Evolutionary conservation across 2,329 filamentous ascomycete species (phyloP), one percentile per base, ranked within the genome.

Genomic region (Colletotrichum phormii): DNA sequence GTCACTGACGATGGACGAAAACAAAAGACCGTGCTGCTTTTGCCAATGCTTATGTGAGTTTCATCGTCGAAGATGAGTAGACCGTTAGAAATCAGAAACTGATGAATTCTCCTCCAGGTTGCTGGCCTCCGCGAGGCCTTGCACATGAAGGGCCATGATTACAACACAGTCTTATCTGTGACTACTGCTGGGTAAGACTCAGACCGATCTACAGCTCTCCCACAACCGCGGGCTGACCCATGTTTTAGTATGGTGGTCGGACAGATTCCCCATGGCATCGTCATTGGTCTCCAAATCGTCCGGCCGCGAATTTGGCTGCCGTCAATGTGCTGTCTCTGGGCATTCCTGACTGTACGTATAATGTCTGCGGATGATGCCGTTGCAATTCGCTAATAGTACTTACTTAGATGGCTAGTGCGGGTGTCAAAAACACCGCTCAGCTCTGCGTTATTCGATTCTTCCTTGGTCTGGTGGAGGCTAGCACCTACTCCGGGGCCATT

Each of bases 91-190:
- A 9, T 0, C 1, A n/a, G 4, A 12, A 6, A 15, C 55, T 67
- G 13, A 67, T 31, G 33, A 0, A 18, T 13, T 13, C 2, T 1
- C 46, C 0, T 0, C 26, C n/a, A 75, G 71, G 67, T 92, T 15
- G 90, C 89, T 6, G 89, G 89, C 0, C 81, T 92, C 6, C 86
- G 89, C 64, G 84, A 84, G 42, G 89, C 91, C 55, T 84, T 93
- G 5, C 76, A 83, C 0, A 79, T 93, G 53, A 80, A 77, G 5
- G 86, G 87, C 24, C 89, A 91, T 75, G 89, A 92, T 75, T 93
- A 91, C 82, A 93, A 93, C 72, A 80, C 82, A 8, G 83, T 92
- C 0, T 83, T 93, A 1, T 90, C 89, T 4, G 78, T 89, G 64
- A 75, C 73, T 1, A 75, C 73, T 2, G 73, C 73, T 11, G 66